Evolutionary conservation across 768 basidiomycete species (phyloP).

Genomic region (Suillus lakei): DNA sequence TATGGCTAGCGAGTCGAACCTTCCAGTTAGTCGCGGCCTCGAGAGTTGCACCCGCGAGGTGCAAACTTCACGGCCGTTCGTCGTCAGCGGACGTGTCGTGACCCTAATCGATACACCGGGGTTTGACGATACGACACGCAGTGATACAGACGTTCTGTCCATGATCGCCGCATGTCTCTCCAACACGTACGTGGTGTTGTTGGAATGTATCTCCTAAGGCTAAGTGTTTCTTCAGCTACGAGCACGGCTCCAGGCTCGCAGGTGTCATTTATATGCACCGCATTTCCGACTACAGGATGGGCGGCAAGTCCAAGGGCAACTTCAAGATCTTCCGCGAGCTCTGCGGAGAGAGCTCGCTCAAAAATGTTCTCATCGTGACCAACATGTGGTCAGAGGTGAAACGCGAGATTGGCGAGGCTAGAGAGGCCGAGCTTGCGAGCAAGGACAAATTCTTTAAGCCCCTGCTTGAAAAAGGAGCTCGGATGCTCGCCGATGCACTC

Average conservation of each 20-base stretch:
- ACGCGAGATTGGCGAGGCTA: slow-evolving; percentile 40
- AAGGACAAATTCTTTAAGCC: slow-evolving; percentile 55
- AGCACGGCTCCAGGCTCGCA: slow-evolving; percentile 45
- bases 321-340: slow-evolving; percentile 56
- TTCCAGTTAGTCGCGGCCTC: slow-evolving; percentile 45
- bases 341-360: slow-evolving; percentile 54
- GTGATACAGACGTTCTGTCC: slow-evolving; percentile 47
- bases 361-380: slow-evolving; percentile 56
- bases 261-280: slow-evolving; percentile 62
- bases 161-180: slow-evolving; percentile 42
- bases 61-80: slow-evolving; percentile 42
- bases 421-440: slow-evolving; percentile 50
- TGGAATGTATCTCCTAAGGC: not conserved
- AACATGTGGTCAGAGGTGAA: slow-evolving; percentile 57
- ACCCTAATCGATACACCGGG: slow-evolving; percentile 59
- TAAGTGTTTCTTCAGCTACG: slow-evolving; percentile 26
- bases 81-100: slow-evolving; percentile 43
- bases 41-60: slow-evolving; percentile 51
- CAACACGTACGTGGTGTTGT: slow-evolving; percentile 11
- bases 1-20: slow-evolving; percentile 44
- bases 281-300: slow-evolving; percentile 55
- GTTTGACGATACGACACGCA: slow-evolving; percentile 51
- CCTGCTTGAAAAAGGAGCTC: slow-evolving; percentile 54
- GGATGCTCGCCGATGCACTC: slow-evolving; percentile 40
- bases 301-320: slow-evolving; percentile 54